A percentile compares a stretch with the other conserved stretches of the same genome.
These are phyloP conservation scores for Wickerhamiella cacticola DNA, from an alignment of 805 yeast genomes.

Conservation along the genomic window DNA sequence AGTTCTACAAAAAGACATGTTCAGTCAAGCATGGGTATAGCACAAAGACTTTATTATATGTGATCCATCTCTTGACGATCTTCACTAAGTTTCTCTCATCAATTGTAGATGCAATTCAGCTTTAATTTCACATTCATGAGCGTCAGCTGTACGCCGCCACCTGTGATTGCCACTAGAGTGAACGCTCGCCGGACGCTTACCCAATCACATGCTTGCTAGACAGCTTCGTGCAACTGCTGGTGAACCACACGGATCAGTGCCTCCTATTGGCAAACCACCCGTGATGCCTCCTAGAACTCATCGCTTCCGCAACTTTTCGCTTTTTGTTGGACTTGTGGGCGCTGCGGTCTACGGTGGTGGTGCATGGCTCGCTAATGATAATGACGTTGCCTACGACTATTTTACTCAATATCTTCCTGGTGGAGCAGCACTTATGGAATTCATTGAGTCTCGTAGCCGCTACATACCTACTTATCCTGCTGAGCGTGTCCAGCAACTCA, in stretches of 20 bases:
- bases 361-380: constrained; percentile 43
- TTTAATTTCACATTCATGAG: no score
- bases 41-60: no score
- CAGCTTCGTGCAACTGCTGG: constrained; percentile 9
- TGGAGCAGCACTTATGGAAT: constrained; percentile 43
- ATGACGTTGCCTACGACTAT: constrained; percentile 48
- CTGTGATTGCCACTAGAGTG: not conserved
- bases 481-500: constrained; percentile 12
- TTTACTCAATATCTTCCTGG: constrained; percentile 55
- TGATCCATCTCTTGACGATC: no score
- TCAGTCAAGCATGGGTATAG: no score
- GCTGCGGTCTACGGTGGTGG: constrained; percentile 45
- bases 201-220: constrained; percentile 14
- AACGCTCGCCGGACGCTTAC: constrained; percentile 1
- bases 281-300: constrained; percentile 17
- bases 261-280: constrained; percentile 5
- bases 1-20: no score
- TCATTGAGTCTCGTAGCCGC: constrained; percentile 32
- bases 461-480: constrained; percentile 23
- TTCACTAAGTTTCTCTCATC: no score
- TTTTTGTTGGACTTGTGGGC: constrained; percentile 22
- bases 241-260: constrained; percentile 8
- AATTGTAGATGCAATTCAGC: no score
- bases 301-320: constrained; percentile 26
- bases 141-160: not conserved